Evolutionary conservation across 208 protist genomes (phyloP), one percentile per base, ranked within the genome.

Genomic region (Trypanosoma brucei): DNA sequence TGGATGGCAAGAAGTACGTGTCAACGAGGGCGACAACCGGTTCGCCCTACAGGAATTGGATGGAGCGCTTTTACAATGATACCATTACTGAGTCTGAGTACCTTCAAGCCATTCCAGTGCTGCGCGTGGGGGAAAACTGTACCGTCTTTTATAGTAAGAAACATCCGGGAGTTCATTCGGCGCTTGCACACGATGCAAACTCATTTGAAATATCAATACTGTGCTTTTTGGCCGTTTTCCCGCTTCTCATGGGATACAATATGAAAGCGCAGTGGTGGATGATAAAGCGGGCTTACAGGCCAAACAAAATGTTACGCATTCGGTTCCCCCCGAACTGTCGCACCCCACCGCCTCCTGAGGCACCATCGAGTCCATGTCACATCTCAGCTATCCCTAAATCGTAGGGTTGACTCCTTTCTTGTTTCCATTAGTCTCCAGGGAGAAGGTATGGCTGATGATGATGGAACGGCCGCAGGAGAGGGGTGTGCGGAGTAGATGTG

Each of bases 1-100:
- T 94, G 50, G 85, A 94, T 37, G 88, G 88, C 2, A 84, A 88
- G 70, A 75, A 57, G 35, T 92, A 92, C 58, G 68, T 84, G 8
- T 91, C 83, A 14, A 91, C 81, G 46, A 70, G 88, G 40, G 82
- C 83, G 11, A 94, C 88, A 44, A 94, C 88, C 0, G 85, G 85
- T 7, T 92, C 84, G 31, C 85, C 86, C 8, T 94, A 92, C 64
- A 76, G 84, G 31, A 78, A 82, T 56, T 92, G 85, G 83, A 92
- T 94, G 85, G 40, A 66, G 36, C 46, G 60, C 34, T 89, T 80
- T 46, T 92, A 94, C 68, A 81, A 79, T 31, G 88, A 94, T 72
- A 91, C 86, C 11, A 92, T 94, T 59, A 94, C 88, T 6, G 88
- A 94, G 76, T 80, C 86, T 13, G 66, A 94, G 74, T 94, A 94